Percentiles rank a stretch among this genome's conserved stretches.
Evolutionary conservation across 805 yeast genomes (phyloP).

Genomic region (Schizosaccharomyces octosporus): DNA sequence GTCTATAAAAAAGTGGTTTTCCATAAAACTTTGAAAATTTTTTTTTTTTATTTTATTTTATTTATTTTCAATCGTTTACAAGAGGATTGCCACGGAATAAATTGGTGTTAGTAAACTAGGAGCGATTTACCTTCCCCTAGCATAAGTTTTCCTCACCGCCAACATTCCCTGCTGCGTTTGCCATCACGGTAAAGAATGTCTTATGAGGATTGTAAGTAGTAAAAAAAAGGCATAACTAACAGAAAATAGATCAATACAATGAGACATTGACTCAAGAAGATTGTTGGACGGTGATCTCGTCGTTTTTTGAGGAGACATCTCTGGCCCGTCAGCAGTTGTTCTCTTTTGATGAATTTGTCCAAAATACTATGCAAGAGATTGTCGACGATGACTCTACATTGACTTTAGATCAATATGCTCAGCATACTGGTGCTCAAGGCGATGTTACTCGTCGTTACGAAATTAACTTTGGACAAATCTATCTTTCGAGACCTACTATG

Average conservation of each 20-base stretch:
- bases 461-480: slow-evolving; percentile 92
- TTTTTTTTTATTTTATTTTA: no score
- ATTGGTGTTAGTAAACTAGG: neutral
- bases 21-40: no score
- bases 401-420: slow-evolving; percentile 93
- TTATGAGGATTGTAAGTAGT: neutral
- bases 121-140: neutral
- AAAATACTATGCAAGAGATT: slow-evolving; percentile 84
- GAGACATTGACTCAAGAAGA: slow-evolving; percentile 29
- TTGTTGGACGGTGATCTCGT: slow-evolving; percentile 94
- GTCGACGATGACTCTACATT: slow-evolving; percentile 87
- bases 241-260: neutral
- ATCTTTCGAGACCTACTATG: slow-evolving; percentile 87
- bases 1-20: no score
- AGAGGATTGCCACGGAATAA: neutral
- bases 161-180: neutral
- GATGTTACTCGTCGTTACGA: slow-evolving; percentile 80
- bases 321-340: slow-evolving; percentile 94
- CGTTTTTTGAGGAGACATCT: slow-evolving; percentile 90
- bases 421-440: slow-evolving; percentile 77
- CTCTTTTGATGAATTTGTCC: slow-evolving; percentile 93
- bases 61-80: neutral
- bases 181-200: neutral
- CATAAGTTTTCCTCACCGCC: neutral
- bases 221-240: neutral